Percentiles rank a stretch among this genome's conserved stretches.
Evolutionary conservation across 164 flowering plant species (phyloP).

Genomic region (Taxillus chinensis): DNA sequence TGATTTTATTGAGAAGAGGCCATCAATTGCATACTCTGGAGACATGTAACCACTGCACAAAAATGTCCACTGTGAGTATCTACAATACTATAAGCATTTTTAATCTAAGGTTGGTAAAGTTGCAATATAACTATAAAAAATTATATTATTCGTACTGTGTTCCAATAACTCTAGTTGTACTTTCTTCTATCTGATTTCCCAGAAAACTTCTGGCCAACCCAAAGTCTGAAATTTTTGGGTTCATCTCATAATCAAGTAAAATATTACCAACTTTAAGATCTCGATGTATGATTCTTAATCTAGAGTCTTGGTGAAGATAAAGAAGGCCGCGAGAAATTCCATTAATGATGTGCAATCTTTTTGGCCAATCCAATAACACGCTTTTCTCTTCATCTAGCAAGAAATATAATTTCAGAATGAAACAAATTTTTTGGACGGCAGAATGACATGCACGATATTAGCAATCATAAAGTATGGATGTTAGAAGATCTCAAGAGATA

Average conservation of each 20-base stretch:
- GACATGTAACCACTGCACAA: conserved; percentile 20
- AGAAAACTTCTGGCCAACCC: background rate
- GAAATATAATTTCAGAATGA: no score
- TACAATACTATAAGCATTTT: no score
- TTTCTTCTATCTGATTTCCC: background rate
- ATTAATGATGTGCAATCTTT: background rate
- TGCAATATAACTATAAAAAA: background rate
- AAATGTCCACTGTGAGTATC: background rate
- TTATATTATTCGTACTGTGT: background rate
- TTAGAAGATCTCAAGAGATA: background rate
- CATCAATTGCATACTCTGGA: conserved; percentile 30
- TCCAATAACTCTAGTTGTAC: background rate
- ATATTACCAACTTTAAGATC: background rate
- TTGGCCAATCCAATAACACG: background rate
- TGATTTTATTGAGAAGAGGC: conserved; percentile 24
- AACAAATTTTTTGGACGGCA: background rate
- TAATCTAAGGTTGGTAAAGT: background rate
- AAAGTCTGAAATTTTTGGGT: conserved; percentile 1
- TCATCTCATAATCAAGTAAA: background rate
- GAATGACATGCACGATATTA: background rate
- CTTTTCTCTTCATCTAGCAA: background rate
- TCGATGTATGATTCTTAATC: background rate
- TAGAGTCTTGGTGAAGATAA: background rate
- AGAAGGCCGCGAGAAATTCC: background rate
- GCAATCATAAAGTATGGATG: background rate